A percentile compares a stretch with the other conserved stretches of the same genome.
Evolutionary conservation across 345 rosid genomes (phyloP).

Genomic region (Viola odorata): DNA sequence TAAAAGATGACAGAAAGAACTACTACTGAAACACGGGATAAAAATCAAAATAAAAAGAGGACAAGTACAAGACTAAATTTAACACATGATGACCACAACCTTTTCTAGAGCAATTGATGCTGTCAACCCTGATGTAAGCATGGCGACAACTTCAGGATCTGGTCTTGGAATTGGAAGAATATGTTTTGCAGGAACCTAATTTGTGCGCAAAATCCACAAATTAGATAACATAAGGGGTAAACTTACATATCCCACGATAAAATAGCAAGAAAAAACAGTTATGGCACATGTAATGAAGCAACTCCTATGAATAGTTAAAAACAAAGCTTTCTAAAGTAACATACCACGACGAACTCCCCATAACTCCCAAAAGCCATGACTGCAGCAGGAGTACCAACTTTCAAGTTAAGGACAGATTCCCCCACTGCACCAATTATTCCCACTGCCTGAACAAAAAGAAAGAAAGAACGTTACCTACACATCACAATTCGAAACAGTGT

Average conservation of each 20-base stretch:
- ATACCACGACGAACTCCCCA: slow-evolving; percentile 69
- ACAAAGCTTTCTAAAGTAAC: slow-evolving; percentile 9
- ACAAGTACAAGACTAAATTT: background rate
- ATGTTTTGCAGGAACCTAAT: slow-evolving; percentile 66
- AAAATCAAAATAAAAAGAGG: background rate
- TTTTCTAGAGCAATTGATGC: slow-evolving; percentile 90
- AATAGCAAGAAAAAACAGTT: background rate
- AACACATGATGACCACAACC: slow-evolving; percentile 31
- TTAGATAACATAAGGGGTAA: background rate
- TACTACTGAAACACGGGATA: background rate
- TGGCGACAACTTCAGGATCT: slow-evolving; percentile 94
- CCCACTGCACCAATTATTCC: slow-evolving; percentile 90
- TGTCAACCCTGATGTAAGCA: slow-evolving; percentile 98
- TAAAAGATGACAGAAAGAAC: background rate
- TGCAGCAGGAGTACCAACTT: slow-evolving; percentile 93
- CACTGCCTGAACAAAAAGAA: slow-evolving; percentile 53
- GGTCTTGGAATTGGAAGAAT: slow-evolving; percentile 88
- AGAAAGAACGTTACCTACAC: background rate
- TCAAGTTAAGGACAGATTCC: slow-evolving; percentile 57
- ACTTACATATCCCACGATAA: background rate
- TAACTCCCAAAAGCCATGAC: slow-evolving; percentile 84
- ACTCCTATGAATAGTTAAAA: background rate
- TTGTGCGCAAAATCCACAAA: slow-evolving; percentile 2
- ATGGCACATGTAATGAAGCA: slow-evolving; percentile 9
- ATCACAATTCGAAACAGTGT: background rate